Base-by-base conservation (phyloP, 2,329 filamentous ascomycete species). In the Karstenula rhodostoma region DNA sequence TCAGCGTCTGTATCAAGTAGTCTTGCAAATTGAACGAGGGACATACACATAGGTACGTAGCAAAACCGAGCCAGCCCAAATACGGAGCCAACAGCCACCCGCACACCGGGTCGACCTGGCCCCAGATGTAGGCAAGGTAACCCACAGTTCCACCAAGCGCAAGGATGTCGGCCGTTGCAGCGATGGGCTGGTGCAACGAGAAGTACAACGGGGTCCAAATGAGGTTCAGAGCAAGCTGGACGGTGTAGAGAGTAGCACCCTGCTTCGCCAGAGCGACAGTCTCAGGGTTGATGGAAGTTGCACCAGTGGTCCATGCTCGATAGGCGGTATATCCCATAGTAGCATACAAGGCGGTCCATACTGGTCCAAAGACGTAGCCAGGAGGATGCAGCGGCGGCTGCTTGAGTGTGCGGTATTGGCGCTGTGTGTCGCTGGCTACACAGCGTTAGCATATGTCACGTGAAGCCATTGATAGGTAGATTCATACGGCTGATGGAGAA, bases 141-240 rank as follows among this genome's bases (percentile, higher is more conserved):
- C 84, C 86, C n/a, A 73, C 64, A 52, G 92, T 91, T 29, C 90
- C 81, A 7, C 90, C 92, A 0, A 97, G 83, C 0, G 89, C 84
- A 27, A 91, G 79, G 53, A 96, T 89, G 74, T 97, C 91, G 27
- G 85, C 84, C 7, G 92, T 88, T 4, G 94, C 93, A 72, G 88
- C 86, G 54, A 90, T 83, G 1, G 93, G 93, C n/a, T 87, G 86
- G 66, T 89, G 89, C 51, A 89, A 74, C n/a, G 86, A 85, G 75
- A 97, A 97, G 85, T 97, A 97, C 15, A 97, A 85, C 13, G 94
- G 94, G 86, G 93, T 97, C 92, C 92, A 98, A 57, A 90, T 78
- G 32, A 96, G 82, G 77, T 97, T 97, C 55, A 97, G 83, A 12
- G 85, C 90, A 8, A 97, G 87, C 79, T 97, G 94, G 62, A 93